These are phyloP conservation scores for Monosporascus sp. DNA, from an alignment of 2,329 filamentous ascomycete genomes.

Conservation along the genomic window DNA sequence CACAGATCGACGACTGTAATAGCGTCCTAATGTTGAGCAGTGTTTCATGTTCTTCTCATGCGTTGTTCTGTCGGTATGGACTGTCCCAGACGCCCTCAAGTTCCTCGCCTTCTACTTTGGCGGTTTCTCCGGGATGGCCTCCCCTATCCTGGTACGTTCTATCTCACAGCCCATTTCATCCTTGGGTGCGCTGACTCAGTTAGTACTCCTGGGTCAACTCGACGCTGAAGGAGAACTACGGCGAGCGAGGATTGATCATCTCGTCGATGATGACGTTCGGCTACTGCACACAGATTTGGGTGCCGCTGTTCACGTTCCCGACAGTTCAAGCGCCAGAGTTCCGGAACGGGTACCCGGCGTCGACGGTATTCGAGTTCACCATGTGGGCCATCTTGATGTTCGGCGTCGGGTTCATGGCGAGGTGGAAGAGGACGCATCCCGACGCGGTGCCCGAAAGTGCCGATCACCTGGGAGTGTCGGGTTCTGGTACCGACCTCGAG, in stretches of 20 bases:
- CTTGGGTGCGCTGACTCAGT: not conserved
- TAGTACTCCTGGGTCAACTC: slow-evolving; percentile 28
- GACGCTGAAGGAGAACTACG: slow-evolving; percentile 26
- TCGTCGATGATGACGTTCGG: slow-evolving; percentile 32
- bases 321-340: slow-evolving; percentile 21
- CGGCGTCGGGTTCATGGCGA: slow-evolving; percentile 21
- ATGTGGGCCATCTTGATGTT: slow-evolving; percentile 24
- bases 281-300: slow-evolving; percentile 24
- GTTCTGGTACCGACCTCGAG: too few species aligned
- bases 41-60: slow-evolving; percentile 19
- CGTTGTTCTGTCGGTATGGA: slow-evolving; percentile 25
- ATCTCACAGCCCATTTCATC: not conserved
- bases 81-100: slow-evolving; percentile 23
- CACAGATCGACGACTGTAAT: not conserved
- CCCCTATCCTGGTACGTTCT: slow-evolving; percentile 16
- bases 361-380: slow-evolving; percentile 18
- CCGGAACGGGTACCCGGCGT: slow-evolving; percentile 22
- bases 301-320: slow-evolving; percentile 24
- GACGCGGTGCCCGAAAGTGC: too few species aligned
- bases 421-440: slow-evolving; percentile 15
- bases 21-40: not conserved
- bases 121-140: slow-evolving; percentile 25
- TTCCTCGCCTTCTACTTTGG: slow-evolving; percentile 28
- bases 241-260: slow-evolving; percentile 27
- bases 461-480: too few species aligned